phyloP scores from a whole-genome alignment of 176 grass and related monocot species.

The Oryza officinalis region DNA sequence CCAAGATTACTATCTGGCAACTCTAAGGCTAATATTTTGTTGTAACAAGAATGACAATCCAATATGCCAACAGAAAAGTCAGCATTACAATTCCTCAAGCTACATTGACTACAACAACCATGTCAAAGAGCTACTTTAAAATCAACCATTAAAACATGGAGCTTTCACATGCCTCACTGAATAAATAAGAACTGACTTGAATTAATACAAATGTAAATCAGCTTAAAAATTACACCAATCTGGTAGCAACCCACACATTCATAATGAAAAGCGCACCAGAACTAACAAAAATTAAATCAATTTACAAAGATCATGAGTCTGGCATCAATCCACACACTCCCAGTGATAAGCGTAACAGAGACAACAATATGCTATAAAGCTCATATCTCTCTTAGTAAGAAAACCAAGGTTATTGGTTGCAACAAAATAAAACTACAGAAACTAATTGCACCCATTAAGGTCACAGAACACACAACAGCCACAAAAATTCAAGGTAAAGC shows the following conservation, averaged over 20 bases:
- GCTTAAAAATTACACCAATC: slow-evolving; percentile 10
- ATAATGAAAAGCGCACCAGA: not conserved
- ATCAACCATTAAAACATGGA: not conserved
- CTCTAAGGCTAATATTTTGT: not conserved
- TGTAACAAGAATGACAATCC: not conserved
- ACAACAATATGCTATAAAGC: not conserved
- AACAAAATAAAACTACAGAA: too few species aligned
- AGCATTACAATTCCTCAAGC: not conserved
- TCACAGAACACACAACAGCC: too few species aligned
- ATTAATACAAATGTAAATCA: not conserved
- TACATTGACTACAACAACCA: not conserved
- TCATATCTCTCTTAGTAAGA: slow-evolving; percentile 10
- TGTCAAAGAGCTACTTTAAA: not conserved
- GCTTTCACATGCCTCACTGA: not conserved
- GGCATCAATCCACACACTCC: not conserved
- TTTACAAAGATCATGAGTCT: not conserved
- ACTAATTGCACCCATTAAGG: too few species aligned
- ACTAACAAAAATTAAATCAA: not conserved
- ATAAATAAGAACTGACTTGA: not conserved
- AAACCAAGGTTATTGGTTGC: not conserved
- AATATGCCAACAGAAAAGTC: not conserved
- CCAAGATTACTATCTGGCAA: not conserved
- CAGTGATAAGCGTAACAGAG: not conserved
- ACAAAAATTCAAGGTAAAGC: too few species aligned
- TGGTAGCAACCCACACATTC: not conserved